These are phyloP conservation scores for Ramaria rubella DNA, from an alignment of 768 basidiomycete species.

Conservation along the genomic window DNA sequence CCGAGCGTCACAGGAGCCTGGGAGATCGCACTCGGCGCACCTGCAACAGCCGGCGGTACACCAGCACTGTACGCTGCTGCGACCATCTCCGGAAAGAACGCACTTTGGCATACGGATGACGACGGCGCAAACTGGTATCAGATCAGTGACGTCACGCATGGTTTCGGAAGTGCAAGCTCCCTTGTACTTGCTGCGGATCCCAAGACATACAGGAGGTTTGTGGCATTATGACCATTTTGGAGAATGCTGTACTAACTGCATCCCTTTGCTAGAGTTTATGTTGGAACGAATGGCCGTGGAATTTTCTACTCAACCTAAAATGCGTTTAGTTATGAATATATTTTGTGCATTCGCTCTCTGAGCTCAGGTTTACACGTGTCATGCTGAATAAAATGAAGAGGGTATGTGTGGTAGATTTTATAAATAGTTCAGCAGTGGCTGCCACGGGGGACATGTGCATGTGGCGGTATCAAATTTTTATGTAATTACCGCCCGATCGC, in stretches of 20 bases:
- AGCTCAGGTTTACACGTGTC: too few species aligned
- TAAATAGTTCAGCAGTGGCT: too few species aligned
- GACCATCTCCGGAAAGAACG: slow-evolving; percentile 38
- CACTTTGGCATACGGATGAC: slow-evolving; percentile 53
- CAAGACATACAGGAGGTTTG: slow-evolving; percentile 48
- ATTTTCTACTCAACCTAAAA: slow-evolving; percentile 42
- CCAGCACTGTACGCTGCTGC: slow-evolving; percentile 53
- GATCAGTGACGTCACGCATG: slow-evolving; percentile 52
- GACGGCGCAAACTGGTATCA: slow-evolving; percentile 49
- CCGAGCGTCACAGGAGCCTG: slow-evolving; percentile 45
- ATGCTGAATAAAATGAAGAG: too few species aligned
- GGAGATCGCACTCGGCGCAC: slow-evolving; percentile 53
- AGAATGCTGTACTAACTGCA: neutral
- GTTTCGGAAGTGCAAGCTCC: slow-evolving; percentile 45
- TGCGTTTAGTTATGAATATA: too few species aligned
- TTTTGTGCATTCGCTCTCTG: too few species aligned
- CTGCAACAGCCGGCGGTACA: slow-evolving; percentile 38
- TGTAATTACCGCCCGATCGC: too few species aligned
- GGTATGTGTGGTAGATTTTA: too few species aligned
- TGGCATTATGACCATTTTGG: neutral
- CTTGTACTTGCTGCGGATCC: slow-evolving; percentile 48
- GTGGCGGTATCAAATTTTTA: too few species aligned
- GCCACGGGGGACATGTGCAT: too few species aligned
- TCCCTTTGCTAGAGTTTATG: slow-evolving; percentile 36
- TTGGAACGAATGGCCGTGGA: slow-evolving; percentile 56